Evolutionary conservation across 768 basidiomycete species (phyloP).

Genomic region (Hydnomerulius pinastri): DNA sequence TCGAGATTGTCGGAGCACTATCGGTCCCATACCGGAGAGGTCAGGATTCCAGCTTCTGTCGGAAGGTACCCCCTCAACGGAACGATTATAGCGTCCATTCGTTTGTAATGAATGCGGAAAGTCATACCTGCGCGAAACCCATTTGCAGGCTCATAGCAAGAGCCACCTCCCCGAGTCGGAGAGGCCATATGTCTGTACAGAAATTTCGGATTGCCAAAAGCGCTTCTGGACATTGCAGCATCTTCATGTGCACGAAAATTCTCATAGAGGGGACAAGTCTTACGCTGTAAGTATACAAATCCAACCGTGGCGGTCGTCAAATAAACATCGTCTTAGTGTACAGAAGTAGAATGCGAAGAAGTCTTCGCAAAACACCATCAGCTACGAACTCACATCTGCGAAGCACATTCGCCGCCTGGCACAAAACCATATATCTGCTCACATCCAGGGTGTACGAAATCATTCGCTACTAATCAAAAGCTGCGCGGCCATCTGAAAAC

Average conservation of each 20-base stretch:
- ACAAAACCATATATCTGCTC: conserved; percentile 84
- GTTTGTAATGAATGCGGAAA: conserved; percentile 76
- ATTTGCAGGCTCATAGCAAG: conserved; percentile 82
- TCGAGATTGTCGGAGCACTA: conserved; percentile 85
- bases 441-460: conserved; percentile 75
- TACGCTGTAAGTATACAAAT: conserved; percentile 53
- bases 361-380: conserved; percentile 84
- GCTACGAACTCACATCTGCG: conserved; percentile 73
- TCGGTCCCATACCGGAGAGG: conserved; percentile 88
- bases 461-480: conserved; percentile 81
- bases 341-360: conserved; percentile 57
- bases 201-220: conserved; percentile 64
- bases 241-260: conserved; percentile 67
- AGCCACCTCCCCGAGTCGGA: conserved; percentile 72
- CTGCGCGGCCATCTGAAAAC: conserved; percentile 76
- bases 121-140: conserved; percentile 81
- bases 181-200: conserved; percentile 65
- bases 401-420: conserved; percentile 73
- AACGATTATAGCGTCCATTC: conserved; percentile 70
- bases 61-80: conserved; percentile 4
- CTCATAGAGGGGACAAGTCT: conserved; percentile 72
- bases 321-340: conserved; percentile 59
- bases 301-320: background rate
- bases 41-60: conserved; percentile 34
- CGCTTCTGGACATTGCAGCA: conserved; percentile 95